Conservation (phyloP, 805 yeast genomes). For the Wickerhamiella australiensis region DNA sequence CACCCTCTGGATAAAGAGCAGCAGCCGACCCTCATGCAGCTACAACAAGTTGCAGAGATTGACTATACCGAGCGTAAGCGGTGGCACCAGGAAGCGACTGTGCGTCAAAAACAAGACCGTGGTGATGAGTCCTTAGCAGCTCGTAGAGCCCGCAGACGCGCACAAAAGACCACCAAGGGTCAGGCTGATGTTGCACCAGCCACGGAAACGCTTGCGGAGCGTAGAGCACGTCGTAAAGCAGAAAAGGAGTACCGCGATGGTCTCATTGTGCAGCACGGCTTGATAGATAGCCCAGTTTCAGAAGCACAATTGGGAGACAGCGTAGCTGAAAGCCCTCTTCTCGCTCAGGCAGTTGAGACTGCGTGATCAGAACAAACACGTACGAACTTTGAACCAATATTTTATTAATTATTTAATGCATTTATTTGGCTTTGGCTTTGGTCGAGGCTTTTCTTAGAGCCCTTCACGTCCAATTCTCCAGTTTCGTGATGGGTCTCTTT, state of each 20-base stretch:
- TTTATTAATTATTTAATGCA: not conserved
- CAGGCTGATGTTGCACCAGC: conserved; percentile 9
- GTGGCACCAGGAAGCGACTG: conserved; percentile 20
- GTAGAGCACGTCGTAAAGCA: conserved; percentile 17
- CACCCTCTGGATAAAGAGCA: conserved; percentile 25
- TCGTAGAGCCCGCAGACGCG: conserved; percentile 24
- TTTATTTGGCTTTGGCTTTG: no score
- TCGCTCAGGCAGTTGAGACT: not conserved
- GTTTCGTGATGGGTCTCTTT: no score
- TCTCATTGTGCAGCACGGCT: conserved; percentile 5
- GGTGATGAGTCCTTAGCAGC: conserved; percentile 25
- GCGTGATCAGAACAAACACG: not conserved
- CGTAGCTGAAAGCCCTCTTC: not conserved
- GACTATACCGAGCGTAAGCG: conserved; percentile 24
- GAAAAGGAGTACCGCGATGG: conserved; percentile 6
- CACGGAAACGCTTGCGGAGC: conserved; percentile 20
- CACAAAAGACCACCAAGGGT: conserved; percentile 9
- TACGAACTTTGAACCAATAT: not conserved
- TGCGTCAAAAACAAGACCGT: conserved; percentile 15
- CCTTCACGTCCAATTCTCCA: no score
- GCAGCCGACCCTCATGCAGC: conserved; percentile 25
- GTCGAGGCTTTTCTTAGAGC: no score
- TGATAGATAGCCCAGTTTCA: not conserved
- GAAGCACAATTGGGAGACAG: not conserved
- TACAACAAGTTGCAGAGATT: conserved; percentile 24